Evolutionary conservation across 805 yeast genomes (phyloP), one percentile per base, ranked within the genome.

Genomic region (Saccharomyces paradoxus): DNA sequence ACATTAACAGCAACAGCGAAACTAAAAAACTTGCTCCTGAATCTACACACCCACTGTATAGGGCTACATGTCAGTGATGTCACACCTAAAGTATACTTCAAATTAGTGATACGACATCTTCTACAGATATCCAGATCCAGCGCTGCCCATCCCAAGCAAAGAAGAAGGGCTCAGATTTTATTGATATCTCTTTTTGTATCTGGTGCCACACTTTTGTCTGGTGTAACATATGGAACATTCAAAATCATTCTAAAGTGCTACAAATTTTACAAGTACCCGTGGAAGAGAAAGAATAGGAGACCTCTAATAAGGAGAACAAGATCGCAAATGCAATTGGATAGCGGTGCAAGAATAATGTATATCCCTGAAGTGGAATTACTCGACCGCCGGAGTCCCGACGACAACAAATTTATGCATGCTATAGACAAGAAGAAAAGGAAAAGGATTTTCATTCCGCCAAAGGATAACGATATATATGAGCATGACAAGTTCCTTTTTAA

Each of bases 291-390:
- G 21, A 54, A 46, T n/a, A 52, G 55, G 12, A 56, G 54, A 32
- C 55, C 58, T 4, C 24, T 51, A 1, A 50, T 68, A 51, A 58
- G 64, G 41, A 56, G 69, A 31, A 64, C 69, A 12, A 58, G 70
- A 48, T 68, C 71, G 1, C 71, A 67, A 51, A 55, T 60, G 47
- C 60, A 58, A 46, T 54, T 68, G 41, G 62, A 58, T 8, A 61
- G 66, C 32, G 72, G 72, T 21, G 70, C 69, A 14, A 60, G 72
- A 51, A 65, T 67, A 17, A 60, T 69, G 65, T 67, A 66, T 49
- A 63, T 69, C 9, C 63, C 63, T 26, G 69, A 65, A 51, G 62
- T 60, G 44, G 56, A 58, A 10, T 30, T 49, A n/a, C 28, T 50
- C n/a, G 57, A 57, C 47, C 52, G 49, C 17, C 29, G 26, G 12